Conservation (phyloP, 768 basidiomycete species). For the Tylopilus felleus region DNA sequence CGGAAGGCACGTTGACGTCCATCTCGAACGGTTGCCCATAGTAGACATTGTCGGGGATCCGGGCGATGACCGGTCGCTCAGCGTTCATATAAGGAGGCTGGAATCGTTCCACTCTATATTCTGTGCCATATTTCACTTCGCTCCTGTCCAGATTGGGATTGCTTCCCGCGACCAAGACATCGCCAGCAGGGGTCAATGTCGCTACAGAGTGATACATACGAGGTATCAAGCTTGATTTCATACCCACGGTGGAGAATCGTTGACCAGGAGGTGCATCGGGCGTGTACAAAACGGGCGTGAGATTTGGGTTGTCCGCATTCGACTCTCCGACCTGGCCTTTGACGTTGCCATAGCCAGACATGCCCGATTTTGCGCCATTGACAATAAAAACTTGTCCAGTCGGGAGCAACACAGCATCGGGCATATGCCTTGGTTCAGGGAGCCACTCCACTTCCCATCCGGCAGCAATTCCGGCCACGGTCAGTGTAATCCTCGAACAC, state of each 20-base stretch:
- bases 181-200: conserved; percentile 67
- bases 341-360: conserved; percentile 79
- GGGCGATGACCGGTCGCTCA: conserved; percentile 51
- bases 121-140: conserved; percentile 70
- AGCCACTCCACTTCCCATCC: conserved; percentile 79
- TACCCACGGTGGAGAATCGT: conserved; percentile 55
- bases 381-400: conserved; percentile 71
- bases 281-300: conserved; percentile 69
- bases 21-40: conserved; percentile 49
- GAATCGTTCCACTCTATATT: conserved; percentile 87
- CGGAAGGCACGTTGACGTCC: conserved; percentile 39
- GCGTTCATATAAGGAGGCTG: conserved; percentile 75
- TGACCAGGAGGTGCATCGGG: conserved; percentile 49
- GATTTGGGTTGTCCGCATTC: conserved; percentile 72
- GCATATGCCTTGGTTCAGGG: conserved; percentile 73
- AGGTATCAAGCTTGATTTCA: conserved; percentile 66
- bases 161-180: conserved; percentile 77
- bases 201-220: conserved; percentile 84
- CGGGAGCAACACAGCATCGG: conserved; percentile 77
- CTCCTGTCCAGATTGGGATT: conserved; percentile 82
- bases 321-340: conserved; percentile 64
- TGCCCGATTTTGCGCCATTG: conserved; percentile 72
- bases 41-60: conserved; percentile 34
- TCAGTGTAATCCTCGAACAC: conserved; percentile 67
- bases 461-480: conserved; percentile 54